A percentile compares a stretch with the other conserved stretches of the same genome.
phyloP scores from a whole-genome alignment of 1,139 yeast species.

The Geotrichum siamense region DNA sequence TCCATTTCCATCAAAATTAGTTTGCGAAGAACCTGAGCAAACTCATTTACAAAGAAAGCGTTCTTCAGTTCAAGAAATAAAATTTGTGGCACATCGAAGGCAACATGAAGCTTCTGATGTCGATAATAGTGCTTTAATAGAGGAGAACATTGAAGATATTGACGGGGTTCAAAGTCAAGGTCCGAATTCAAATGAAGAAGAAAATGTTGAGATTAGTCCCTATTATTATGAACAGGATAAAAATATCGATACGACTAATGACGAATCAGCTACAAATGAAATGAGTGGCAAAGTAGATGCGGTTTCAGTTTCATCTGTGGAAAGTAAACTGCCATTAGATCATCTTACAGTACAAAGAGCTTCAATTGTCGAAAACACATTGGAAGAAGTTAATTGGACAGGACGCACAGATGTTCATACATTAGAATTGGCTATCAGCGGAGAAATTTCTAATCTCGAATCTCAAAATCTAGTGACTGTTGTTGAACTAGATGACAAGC shows the following conservation, averaged over 20 bases:
- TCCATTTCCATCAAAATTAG: background rate
- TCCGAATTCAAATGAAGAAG: too few species aligned
- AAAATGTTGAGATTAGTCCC: too few species aligned
- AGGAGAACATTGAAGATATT: too few species aligned
- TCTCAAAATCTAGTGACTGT: conserved; percentile 45
- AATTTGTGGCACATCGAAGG: conserved; percentile 12
- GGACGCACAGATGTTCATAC: conserved; percentile 54
- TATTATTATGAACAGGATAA: too few species aligned
- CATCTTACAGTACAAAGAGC: conserved; percentile 19
- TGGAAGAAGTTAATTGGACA: conserved; percentile 72
- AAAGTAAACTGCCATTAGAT: conserved; percentile 4
- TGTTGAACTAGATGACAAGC: conserved; percentile 39
- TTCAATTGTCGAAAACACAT: conserved; percentile 49
- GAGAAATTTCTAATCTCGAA: conserved; percentile 46
- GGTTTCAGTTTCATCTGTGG: conserved; percentile 1
- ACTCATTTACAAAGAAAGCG: conserved; percentile 6
- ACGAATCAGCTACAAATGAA: too few species aligned
- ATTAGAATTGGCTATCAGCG: conserved; percentile 49
- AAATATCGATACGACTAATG: too few species aligned
- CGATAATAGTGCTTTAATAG: too few species aligned
- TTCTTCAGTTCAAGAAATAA: conserved; percentile 16
- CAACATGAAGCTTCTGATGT: too few species aligned
- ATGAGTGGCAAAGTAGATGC: too few species aligned
- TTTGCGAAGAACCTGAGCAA: conserved; percentile 4
- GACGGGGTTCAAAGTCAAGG: too few species aligned